These are phyloP conservation scores for Fraxinus anomala DNA, from an alignment of 257 asterid species.

Conservation along the genomic window DNA sequence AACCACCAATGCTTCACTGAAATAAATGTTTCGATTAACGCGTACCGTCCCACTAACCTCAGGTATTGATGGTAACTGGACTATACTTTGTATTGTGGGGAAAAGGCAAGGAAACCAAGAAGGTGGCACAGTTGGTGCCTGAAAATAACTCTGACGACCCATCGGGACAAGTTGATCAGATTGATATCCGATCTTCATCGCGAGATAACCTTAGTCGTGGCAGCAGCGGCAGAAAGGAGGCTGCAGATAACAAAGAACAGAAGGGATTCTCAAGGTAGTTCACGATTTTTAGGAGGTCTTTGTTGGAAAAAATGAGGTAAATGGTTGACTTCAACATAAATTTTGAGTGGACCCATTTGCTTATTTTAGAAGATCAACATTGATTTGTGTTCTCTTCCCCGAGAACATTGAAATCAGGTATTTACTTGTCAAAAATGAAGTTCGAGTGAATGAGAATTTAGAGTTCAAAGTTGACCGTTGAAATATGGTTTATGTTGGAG, in stretches of 20 bases:
- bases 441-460: too few species aligned
- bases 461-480: too few species aligned
- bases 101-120: slow-evolving; percentile 41
- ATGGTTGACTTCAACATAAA: too few species aligned
- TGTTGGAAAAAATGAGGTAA: too few species aligned
- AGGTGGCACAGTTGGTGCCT: slow-evolving; percentile 37
- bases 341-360: too few species aligned
- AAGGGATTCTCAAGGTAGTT: slow-evolving; percentile 28
- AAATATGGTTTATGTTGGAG: too few species aligned
- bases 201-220: slow-evolving; percentile 19
- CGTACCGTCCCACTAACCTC: too few species aligned
- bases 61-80: slow-evolving; percentile 43
- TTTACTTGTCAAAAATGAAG: too few species aligned
- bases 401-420: too few species aligned
- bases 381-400: too few species aligned
- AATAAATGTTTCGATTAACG: not conserved
- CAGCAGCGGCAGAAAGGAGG: slow-evolving; percentile 5
- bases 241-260: slow-evolving; percentile 14
- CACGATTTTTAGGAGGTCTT: slow-evolving; percentile 23
- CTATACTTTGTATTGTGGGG: slow-evolving; percentile 54
- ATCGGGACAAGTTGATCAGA: slow-evolving; percentile 2
- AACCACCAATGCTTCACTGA: not conserved
- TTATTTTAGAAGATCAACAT: too few species aligned
- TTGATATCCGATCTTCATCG: not conserved
- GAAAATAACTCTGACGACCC: slow-evolving; percentile 2